Conservation (phyloP, 2,329 filamentous ascomycete genomes). For the Corinectria fuckeliana region DNA sequence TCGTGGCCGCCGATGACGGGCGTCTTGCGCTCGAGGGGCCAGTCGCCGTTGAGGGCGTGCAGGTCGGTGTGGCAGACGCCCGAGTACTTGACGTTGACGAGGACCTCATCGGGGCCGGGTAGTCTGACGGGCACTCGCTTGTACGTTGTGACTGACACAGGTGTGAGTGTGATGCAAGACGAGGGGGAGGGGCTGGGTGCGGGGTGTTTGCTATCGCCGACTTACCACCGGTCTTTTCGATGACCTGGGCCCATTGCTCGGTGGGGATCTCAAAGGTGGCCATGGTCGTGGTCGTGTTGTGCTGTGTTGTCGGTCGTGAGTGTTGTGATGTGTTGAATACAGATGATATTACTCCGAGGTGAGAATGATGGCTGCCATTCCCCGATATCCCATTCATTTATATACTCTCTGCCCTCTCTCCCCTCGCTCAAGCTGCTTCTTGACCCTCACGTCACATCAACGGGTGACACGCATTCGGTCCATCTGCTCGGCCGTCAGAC, state of each 20-base stretch:
- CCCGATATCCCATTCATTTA: background rate
- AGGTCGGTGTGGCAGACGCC: constrained; percentile 19
- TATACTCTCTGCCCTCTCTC: background rate
- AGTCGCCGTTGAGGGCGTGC: constrained; percentile 17
- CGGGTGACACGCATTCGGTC: constrained; percentile 12
- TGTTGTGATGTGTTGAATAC: background rate
- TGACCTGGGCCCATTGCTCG: constrained; percentile 19
- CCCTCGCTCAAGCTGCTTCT: too few species aligned
- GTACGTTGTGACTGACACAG: background rate
- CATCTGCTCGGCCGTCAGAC: background rate
- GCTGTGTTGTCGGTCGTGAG: background rate
- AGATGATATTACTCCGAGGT: background rate
- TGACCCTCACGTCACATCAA: constrained; percentile 1
- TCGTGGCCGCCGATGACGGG: constrained; percentile 16
- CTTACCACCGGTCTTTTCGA: constrained; percentile 15
- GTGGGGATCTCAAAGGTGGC: constrained; percentile 12
- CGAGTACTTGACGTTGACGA: constrained; percentile 16
- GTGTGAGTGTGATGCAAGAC: background rate
- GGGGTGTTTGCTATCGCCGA: background rate
- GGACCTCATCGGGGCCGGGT: constrained; percentile 14
- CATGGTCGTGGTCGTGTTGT: background rate
- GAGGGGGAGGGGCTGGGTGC: too few species aligned
- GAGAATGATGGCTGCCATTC: background rate
- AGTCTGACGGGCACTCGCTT: constrained; percentile 6
- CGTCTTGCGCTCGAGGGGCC: constrained; percentile 11